Evolutionary conservation across 352 stramenopile species (phyloP), one percentile per base, ranked within the genome.

Genomic region (Pythium apleroticum): DNA sequence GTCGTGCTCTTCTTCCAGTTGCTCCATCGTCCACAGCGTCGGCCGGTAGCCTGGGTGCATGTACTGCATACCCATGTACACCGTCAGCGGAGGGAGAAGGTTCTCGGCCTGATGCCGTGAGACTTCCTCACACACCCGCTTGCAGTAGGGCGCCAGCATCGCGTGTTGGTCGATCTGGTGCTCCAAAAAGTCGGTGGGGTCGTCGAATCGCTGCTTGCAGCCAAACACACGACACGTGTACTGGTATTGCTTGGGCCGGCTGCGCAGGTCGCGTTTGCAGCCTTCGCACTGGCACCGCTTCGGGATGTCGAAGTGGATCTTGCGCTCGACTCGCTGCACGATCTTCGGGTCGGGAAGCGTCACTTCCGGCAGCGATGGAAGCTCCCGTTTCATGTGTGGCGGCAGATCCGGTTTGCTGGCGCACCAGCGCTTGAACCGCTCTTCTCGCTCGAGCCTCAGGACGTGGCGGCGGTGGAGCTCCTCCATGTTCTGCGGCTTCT

Each of bases 151-250:
- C 37, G 74, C 65, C 25, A 91, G 45, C 8, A 49, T 65, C 33
- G 78, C 81, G 58, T 92, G 84, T 4, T 68, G 60, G 6, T 72
- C 61, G 39, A 86, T 43, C 52, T 92, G 84, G 65, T 92, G 84
- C 58, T 90, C 78, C 45, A 83, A 68, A 54, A 89, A 67, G 14
- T 68, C 68, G 6, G 73, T 66, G 27, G 84, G 69, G 15, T 80
- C 72, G 7, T 65, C 28, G 28, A 86, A 90, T 15, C 35, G 52
- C 11, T 58, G 49, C 8, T 48, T 53, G 27, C 65, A 71, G 1
- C 43, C 14, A 15, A 30, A 59, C 20, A 71, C 45, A 35, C 55
- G 57, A 53, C 65, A 71, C 27, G 52, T 22, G 53, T 71, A 71
- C 25, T 57, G 39, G 35, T 57, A 28, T 27, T 41, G 11, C 3